Evolutionary conservation across 345 rosid species (phyloP).

Genomic region (Eucalyptus polyanthemos): DNA sequence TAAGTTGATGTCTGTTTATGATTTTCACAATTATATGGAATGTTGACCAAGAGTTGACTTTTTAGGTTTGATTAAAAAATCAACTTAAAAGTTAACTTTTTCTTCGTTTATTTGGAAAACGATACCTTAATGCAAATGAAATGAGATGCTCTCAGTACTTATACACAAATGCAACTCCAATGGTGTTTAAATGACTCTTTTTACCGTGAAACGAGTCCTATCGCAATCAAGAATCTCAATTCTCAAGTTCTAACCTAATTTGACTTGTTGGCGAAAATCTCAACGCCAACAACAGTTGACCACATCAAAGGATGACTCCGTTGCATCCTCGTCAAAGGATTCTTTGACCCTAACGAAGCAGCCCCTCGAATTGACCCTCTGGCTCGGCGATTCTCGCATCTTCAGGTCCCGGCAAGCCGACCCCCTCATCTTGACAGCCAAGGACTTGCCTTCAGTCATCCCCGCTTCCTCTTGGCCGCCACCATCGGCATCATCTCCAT

Average conservation of each 20-base stretch:
- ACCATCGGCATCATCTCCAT: not conserved
- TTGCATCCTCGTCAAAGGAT: conserved; percentile 49
- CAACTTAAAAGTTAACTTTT: no score
- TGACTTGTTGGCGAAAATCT: not conserved
- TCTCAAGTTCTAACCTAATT: not conserved
- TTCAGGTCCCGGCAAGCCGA: conserved; percentile 3
- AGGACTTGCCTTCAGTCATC: not conserved
- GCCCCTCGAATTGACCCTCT: conserved; percentile 14
- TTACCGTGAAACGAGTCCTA: not conserved
- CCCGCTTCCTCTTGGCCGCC: no score
- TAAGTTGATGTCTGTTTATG: no score
- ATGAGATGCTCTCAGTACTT: no score
- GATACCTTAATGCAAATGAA: no score
- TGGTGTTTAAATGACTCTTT: not conserved
- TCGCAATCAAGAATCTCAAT: not conserved
- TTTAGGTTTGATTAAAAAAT: no score
- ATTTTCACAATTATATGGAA: no score
- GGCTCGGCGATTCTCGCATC: not conserved
- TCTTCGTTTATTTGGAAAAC: no score
- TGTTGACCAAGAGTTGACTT: no score
- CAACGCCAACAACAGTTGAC: not conserved
- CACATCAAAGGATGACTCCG: conserved; percentile 34
- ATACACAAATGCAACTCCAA: no score
- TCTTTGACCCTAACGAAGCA: conserved; percentile 53
- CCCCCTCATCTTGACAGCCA: conserved; percentile 33